Conservation (phyloP, 306 rosid species). For the Amphicarpaea edgeworthii region DNA sequence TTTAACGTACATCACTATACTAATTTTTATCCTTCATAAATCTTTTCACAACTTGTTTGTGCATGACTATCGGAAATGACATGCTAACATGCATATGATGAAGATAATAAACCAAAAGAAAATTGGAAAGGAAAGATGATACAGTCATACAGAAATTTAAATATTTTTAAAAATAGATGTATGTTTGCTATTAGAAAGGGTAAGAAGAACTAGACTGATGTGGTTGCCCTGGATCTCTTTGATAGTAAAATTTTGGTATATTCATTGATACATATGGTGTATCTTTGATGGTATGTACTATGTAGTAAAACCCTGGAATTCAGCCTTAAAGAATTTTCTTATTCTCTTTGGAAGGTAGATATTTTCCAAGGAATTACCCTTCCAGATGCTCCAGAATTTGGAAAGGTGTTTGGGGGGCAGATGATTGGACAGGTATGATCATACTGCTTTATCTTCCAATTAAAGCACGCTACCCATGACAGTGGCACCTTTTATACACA, state of each 20-base stretch:
- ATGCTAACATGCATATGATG: constrained; percentile 32
- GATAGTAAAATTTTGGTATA: not conserved
- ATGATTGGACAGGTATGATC: constrained; percentile 88
- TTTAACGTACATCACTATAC: not conserved
- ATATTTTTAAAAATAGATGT: constrained; percentile 23
- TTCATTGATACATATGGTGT: not conserved
- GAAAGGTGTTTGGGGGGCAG: constrained; percentile 97
- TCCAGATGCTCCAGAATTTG: constrained; percentile 84
- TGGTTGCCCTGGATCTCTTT: constrained; percentile 15
- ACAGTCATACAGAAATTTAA: constrained; percentile 16
- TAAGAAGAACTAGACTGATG: constrained; percentile 1
- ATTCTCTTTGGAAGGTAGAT: constrained; percentile 64
- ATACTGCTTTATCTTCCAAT: constrained; percentile 42
- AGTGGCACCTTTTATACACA: constrained; percentile 35
- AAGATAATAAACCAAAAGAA: not conserved
- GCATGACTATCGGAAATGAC: constrained; percentile 25
- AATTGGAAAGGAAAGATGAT: constrained; percentile 9
- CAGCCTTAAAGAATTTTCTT: constrained; percentile 31
- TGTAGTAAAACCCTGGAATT: constrained; percentile 24
- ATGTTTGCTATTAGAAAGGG: not conserved
- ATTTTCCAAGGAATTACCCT: constrained; percentile 81
- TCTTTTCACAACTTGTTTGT: not conserved
- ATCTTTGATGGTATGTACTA: constrained; percentile 20
- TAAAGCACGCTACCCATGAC: constrained; percentile 33
- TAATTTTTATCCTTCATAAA: constrained; percentile 9